Percentiles rank a stretch among this genome's conserved stretches.
Evolutionary conservation across 1,284 basidiomycete species (phyloP).

Genomic region (Rhodotorula sp.): DNA sequence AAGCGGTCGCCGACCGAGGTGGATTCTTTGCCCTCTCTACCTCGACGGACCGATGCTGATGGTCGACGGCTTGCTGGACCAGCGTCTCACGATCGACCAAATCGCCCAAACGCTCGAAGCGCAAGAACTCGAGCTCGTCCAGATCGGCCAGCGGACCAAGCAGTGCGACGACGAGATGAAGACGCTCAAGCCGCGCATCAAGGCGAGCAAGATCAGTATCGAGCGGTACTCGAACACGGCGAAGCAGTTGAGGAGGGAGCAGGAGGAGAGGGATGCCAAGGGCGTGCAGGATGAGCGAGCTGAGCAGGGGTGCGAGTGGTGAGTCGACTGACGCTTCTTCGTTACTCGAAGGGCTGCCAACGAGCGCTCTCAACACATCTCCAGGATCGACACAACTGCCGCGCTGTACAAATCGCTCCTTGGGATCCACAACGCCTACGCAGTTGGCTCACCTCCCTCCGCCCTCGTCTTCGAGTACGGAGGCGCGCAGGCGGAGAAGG

Average conservation of each 20-base stretch:
- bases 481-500: slow-evolving; percentile 3
- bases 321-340: not conserved
- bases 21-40: not conserved
- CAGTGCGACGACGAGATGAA: slow-evolving; percentile 23
- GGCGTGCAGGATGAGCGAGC: slow-evolving; percentile 40
- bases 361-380: accelerated
- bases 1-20: slow-evolving; percentile 36
- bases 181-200: slow-evolving; percentile 30
- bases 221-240: slow-evolving; percentile 34
- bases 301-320: slow-evolving; percentile 43
- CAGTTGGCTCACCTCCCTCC: slow-evolving; percentile 21
- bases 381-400: slow-evolving; percentile 34
- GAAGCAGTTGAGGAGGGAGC: slow-evolving; percentile 32
- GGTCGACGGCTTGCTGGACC: not conserved
- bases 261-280: slow-evolving; percentile 38
- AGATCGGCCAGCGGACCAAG: slow-evolving; percentile 19
- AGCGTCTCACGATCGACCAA: slow-evolving; percentile 43
- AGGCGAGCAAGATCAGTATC: slow-evolving; percentile 34
- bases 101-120: slow-evolving; percentile 27
- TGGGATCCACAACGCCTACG: slow-evolving; percentile 28
- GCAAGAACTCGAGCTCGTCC: slow-evolving; percentile 31
- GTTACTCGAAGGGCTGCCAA: not conserved
- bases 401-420: slow-evolving; percentile 31
- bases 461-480: slow-evolving; percentile 30
- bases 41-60: not conserved